phyloP scores from a whole-genome alignment of 495 filamentous ascomycete genomes.

The Aspergillus carlsbadensis region DNA sequence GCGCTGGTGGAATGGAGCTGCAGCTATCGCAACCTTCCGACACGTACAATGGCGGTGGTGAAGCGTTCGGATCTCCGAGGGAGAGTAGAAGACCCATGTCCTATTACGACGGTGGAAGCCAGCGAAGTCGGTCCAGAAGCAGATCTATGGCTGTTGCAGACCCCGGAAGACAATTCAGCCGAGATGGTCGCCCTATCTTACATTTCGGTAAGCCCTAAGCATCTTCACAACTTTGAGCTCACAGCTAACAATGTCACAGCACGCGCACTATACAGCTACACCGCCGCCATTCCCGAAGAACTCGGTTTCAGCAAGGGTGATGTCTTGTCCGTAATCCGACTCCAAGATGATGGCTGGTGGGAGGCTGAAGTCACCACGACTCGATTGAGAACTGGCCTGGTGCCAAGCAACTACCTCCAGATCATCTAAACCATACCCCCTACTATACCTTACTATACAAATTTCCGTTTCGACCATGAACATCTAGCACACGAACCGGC shows the following conservation, averaged over 20 bases:
- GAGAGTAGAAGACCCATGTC: slow-evolving; percentile 48
- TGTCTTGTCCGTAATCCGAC: slow-evolving; percentile 78
- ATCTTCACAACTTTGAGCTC: neutral
- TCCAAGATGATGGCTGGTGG: slow-evolving; percentile 99
- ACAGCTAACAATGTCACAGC: slow-evolving; percentile 51
- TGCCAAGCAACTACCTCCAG: slow-evolving; percentile 97
- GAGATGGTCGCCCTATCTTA: slow-evolving; percentile 83
- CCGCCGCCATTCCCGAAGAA: slow-evolving; percentile 91
- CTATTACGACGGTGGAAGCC: slow-evolving; percentile 54
- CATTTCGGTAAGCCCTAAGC: slow-evolving; percentile 75
- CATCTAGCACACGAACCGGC: slow-evolving; percentile 9
- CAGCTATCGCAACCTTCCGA: slow-evolving; percentile 63
- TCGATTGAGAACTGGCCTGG: slow-evolving; percentile 73
- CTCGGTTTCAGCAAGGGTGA: slow-evolving; percentile 93
- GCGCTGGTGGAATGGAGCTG: slow-evolving; percentile 75
- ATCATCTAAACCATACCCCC: slow-evolving; percentile 32
- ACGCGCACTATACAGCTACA: slow-evolving; percentile 90
- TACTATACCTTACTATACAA: neutral
- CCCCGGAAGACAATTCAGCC: slow-evolving; percentile 68
- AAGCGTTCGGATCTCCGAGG: slow-evolving; percentile 55
- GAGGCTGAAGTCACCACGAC: slow-evolving; percentile 89
- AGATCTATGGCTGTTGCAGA: slow-evolving; percentile 69
- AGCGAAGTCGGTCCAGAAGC: slow-evolving; percentile 64
- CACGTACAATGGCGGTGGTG: slow-evolving; percentile 46
- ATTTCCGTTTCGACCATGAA: slow-evolving; percentile 23